Base-by-base conservation (phyloP, 2,329 filamentous ascomycete genomes). In the Penicillium oxalicum region DNA sequence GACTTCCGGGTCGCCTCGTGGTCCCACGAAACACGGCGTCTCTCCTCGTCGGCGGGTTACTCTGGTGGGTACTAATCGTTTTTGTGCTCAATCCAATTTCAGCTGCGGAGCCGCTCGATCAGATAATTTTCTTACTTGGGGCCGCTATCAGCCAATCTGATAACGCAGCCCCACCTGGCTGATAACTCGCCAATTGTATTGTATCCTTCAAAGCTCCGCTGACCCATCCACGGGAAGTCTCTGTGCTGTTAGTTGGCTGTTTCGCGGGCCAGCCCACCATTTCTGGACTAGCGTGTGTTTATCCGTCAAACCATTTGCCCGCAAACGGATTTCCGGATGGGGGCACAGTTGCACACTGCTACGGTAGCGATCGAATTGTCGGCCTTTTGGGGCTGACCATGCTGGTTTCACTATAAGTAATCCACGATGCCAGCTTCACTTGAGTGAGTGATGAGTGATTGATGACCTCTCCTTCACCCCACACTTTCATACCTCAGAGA, bases 321-420 rank as follows among this genome's bases (percentile, higher is more conserved):
- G 43, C 43, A 45, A 45, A 38, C 43, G 43, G 43, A 18, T 33
- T 29, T 32, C 34, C 42, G 34, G 42, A 27, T 29, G n/a, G n/a
- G 18, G 33, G 8, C n/a, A 18, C 25, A 9, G 25, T n/a, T 25
- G 26, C 12, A 9, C 9, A n/a, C 9, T 24, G 41, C 27, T 26
- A 36, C 41, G 9, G 32, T 27, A 35, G 27, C 33, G n/a, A 32
- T 32, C 29, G 29, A 32, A 18, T 18, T 18, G 18, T 18, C 18
- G 18, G 9, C 13, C 36, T 38, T 25, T 4, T n/a, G 34, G 9
- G 13, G 5, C 9, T 11, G 13, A 2, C 28, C 40, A 25, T 18
- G 18, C 18, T 2, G 18, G 18, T 18, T 18, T 18, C 18, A 18
- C 18, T 18, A 18, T 18, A 18, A 18, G 18, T 18, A 18, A 18